Evolutionary conservation across 1,284 basidiomycete species (phyloP), one percentile per base, ranked within the genome.

Genomic region (Leccinum cinnamomeum): DNA sequence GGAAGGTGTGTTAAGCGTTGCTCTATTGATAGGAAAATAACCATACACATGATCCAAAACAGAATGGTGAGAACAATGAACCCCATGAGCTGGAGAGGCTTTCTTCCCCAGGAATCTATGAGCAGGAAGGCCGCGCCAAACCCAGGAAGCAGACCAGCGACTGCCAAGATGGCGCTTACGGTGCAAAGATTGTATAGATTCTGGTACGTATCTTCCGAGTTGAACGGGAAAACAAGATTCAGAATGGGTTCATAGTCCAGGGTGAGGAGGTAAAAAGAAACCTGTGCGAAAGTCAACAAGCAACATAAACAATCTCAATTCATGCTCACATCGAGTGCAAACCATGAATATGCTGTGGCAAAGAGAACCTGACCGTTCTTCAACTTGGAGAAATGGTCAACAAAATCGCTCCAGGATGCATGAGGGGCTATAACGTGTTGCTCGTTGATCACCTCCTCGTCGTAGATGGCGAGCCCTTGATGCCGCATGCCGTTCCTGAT

Each of bases 191-290:
- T 71, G 48, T 59, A 39, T 37, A 75, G 61, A 62, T 63, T 68
- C 30, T 70, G 12, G 54, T 70, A 77, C 20, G 70, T 48, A 25
- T 56, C 5, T 60, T 64, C 8, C 18, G 39, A 56, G 16, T 11
- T 28, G n/a, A 25, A 10, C 10, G 4, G 7, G 16, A 41, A 56
- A 18, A 72, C 70, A 5, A 65, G 61, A 6, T 53, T 56, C 12
- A 75, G 63, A 53, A 76, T 72, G 66, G 77, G 75, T n/a, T 81
- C 79, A 46, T 80, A 82, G 77, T 87, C 86, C 23, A 87, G 76
- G 64, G 83, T 81, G 58, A 86, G 80, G 59, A 82, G 82, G 75
- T 85, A 85, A 76, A 86, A 87, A 56, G 76, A 75, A 78, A 86
- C 77, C 75, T 85, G 76, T 59, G 78, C 12, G 30, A 20, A 35